Conservation (phyloP, 495 filamentous ascomycete genomes). For the Penicillium angulare region DNA sequence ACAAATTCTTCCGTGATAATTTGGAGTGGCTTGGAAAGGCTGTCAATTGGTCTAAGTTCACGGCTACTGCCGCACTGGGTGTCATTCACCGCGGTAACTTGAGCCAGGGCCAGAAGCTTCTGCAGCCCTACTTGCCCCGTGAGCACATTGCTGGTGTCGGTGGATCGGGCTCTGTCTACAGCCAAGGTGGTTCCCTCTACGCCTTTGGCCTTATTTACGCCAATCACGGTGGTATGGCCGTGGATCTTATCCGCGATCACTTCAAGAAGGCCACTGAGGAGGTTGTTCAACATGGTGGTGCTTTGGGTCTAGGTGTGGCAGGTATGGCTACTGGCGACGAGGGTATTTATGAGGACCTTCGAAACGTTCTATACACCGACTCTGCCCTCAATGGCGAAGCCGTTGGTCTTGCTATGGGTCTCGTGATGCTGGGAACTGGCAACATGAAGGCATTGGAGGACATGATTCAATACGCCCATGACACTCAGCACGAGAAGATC, state of each 20-base stretch:
- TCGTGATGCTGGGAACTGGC: conserved; percentile 96
- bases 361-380: conserved; percentile 81
- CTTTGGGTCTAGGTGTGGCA: conserved; percentile 91
- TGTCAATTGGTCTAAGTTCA: conserved; percentile 99
- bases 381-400: conserved; percentile 97
- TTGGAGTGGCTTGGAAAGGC: conserved; percentile 98
- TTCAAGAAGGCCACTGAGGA: conserved; percentile 88
- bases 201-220: conserved; percentile 96
- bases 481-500: conserved; percentile 98
- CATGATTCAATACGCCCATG: conserved; percentile 96
- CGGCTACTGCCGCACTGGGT: conserved; percentile 92
- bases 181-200: conserved; percentile 93
- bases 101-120: conserved; percentile 84
- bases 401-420: conserved; percentile 89
- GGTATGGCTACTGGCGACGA: conserved; percentile 95
- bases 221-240: conserved; percentile 91
- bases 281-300: conserved; percentile 95
- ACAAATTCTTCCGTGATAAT: conserved; percentile 96
- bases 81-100: conserved; percentile 96
- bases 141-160: conserved; percentile 59
- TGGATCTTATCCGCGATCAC: conserved; percentile 82
- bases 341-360: conserved; percentile 88
- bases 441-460: conserved; percentile 87
- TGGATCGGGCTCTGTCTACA: conserved; percentile 79
- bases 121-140: conserved; percentile 91